These are phyloP conservation scores for Zoysia pacifica DNA, from an alignment of 176 grass and related monocot genomes.

Conservation along the genomic window DNA sequence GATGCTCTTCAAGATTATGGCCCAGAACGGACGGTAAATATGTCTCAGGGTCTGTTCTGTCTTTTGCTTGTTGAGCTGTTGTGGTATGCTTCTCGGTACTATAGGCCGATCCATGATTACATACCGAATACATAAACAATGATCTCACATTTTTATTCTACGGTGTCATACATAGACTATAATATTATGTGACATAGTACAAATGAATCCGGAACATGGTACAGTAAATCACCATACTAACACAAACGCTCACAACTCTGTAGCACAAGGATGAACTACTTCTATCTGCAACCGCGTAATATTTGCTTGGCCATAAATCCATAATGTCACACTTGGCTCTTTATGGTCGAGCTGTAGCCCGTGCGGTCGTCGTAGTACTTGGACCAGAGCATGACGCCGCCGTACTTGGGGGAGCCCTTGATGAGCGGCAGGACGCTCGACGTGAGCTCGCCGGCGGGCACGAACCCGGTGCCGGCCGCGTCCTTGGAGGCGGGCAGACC, in stretches of 20 bases:
- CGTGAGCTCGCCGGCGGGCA: conserved; percentile 50
- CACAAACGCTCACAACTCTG: not conserved
- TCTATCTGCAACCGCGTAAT: too few species aligned
- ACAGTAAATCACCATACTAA: not conserved
- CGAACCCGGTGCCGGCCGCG: conserved; percentile 49
- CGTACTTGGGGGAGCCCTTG: conserved; percentile 55
- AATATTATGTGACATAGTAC: not conserved
- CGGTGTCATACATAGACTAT: not conserved
- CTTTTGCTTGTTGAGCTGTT: not conserved
- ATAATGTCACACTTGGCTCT: conserved; percentile 55
- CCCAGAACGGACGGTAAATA: not conserved
- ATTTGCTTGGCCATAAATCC: too few species aligned
- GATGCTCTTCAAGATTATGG: not conserved
- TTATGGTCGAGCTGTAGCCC: conserved; percentile 55
- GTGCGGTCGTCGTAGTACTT: conserved; percentile 63
- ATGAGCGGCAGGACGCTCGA: conserved; percentile 59
- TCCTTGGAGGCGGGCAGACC: conserved; percentile 54
- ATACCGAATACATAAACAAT: not conserved
- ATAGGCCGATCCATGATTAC: not conserved
- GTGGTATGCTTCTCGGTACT: not conserved
- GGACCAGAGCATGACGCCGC: conserved; percentile 75
- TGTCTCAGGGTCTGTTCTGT: not conserved
- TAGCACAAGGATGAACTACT: too few species aligned
- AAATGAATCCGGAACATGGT: not conserved
- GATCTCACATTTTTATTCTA: not conserved